Evolutionary conservation across 208 protist species (phyloP).

Genomic region (Acanthamoeba lenticulata): DNA sequence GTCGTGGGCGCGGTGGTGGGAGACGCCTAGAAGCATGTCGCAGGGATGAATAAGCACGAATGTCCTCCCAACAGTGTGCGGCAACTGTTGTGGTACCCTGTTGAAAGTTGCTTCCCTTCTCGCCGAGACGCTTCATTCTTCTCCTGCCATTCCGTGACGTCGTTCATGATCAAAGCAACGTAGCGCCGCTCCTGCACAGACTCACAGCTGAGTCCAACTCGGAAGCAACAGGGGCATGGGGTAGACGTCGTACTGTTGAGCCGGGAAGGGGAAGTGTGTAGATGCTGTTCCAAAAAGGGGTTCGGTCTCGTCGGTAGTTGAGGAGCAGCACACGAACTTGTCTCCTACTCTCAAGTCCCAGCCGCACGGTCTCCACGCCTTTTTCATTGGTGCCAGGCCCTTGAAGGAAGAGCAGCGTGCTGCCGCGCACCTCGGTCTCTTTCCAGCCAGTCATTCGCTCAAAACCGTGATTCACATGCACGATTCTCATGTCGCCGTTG

Average conservation of each 20-base stretch:
- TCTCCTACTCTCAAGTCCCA: neutral
- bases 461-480: neutral
- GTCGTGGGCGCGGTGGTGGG: neutral
- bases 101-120: too few relatives aligned
- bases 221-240: neutral
- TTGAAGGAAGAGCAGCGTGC: neutral
- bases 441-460: constrained; percentile 9
- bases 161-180: neutral
- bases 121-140: neutral
- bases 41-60: neutral
- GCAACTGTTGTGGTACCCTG: neutral
- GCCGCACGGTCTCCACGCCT: neutral
- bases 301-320: constrained; percentile 3
- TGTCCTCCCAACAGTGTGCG: neutral
- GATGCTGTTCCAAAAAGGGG: constrained; percentile 48
- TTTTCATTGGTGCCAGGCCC: constrained; percentile 37
- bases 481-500: neutral
- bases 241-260: neutral
- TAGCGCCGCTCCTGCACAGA: neutral
- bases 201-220: too few relatives aligned
- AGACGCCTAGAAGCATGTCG: neutral
- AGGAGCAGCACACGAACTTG: neutral
- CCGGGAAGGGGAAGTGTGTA: neutral
- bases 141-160: neutral
- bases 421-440: neutral